Percentiles rank a stretch among this genome's conserved stretches.
Evolutionary conservation across 257 asterid genomes (phyloP).

Genomic region (Solanum tarapatanum): DNA sequence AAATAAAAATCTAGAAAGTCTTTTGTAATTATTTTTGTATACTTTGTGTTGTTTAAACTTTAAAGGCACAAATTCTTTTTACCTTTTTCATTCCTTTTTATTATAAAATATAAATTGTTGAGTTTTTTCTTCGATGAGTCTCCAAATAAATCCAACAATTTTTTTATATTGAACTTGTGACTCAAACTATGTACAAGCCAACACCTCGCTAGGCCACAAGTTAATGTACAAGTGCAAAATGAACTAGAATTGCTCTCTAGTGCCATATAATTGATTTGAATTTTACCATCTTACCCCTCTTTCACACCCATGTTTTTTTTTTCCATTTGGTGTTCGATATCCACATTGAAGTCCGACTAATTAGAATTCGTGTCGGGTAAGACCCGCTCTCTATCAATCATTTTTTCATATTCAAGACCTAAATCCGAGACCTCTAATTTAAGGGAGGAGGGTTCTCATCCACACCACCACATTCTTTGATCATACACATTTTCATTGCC

Average conservation of each 20-base stretch:
- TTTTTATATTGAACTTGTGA: background rate
- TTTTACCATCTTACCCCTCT: background rate
- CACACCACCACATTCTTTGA: too few relatives aligned
- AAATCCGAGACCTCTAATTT: too few relatives aligned
- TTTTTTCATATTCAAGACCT: too few relatives aligned
- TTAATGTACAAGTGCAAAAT: background rate
- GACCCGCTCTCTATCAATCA: too few relatives aligned
- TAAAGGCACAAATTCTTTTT: background rate
- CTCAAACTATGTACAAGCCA: background rate
- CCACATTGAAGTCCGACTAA: too few relatives aligned
- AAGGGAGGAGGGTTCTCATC: too few relatives aligned
- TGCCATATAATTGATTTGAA: background rate
- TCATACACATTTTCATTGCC: too few relatives aligned
- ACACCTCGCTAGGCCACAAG: background rate
- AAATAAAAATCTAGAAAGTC: background rate
- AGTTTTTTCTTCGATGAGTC: background rate
- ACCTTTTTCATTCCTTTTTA: background rate
- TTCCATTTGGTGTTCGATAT: rapidly evolving
- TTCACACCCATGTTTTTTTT: background rate
- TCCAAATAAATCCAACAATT: background rate
- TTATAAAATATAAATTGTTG: too few relatives aligned
- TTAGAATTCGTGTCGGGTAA: too few relatives aligned
- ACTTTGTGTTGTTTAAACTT: background rate
- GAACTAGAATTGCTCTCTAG: background rate
- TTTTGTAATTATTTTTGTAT: background rate